A percentile compares a stretch with the other conserved stretches of the same genome.
These are phyloP conservation scores for Pythium dissimile DNA, from an alignment of 352 stramenopile species.

Conservation along the genomic window DNA sequence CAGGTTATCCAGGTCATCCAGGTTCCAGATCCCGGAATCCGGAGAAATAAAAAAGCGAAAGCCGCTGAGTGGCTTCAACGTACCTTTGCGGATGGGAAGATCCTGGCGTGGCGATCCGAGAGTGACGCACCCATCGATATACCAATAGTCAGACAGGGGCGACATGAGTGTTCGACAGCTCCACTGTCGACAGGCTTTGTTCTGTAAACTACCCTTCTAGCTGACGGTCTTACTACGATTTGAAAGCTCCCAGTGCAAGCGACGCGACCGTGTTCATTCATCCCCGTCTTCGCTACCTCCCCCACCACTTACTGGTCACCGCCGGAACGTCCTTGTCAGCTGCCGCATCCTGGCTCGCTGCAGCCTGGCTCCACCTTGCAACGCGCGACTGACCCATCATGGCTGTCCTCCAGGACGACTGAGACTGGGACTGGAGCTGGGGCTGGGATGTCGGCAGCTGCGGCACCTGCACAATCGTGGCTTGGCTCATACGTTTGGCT, in stretches of 20 bases:
- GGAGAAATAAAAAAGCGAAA: too few relatives aligned
- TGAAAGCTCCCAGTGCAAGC: background rate
- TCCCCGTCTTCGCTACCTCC: background rate
- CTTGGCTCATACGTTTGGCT: slow-evolving; percentile 15
- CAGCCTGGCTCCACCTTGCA: slow-evolving; percentile 14
- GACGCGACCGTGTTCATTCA: background rate
- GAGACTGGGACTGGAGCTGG: background rate
- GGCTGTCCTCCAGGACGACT: slow-evolving; percentile 6
- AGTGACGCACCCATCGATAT: background rate
- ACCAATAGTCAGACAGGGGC: background rate
- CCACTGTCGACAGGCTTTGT: too few relatives aligned
- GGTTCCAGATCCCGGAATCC: too few relatives aligned
- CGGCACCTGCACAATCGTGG: too few relatives aligned
- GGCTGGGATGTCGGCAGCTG: background rate
- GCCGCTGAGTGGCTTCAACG: background rate
- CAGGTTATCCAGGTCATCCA: too few relatives aligned
- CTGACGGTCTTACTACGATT: background rate
- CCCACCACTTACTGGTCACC: slow-evolving; percentile 22
- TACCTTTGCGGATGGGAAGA: background rate
- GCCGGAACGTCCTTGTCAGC: background rate
- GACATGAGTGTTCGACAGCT: background rate
- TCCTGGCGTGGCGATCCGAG: background rate
- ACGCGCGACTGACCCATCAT: slow-evolving; percentile 7
- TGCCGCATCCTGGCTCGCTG: background rate
- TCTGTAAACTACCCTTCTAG: too few relatives aligned